These are phyloP conservation scores for Pyrenula massariospora DNA, from an alignment of 495 filamentous ascomycete genomes.

Conservation along the genomic window DNA sequence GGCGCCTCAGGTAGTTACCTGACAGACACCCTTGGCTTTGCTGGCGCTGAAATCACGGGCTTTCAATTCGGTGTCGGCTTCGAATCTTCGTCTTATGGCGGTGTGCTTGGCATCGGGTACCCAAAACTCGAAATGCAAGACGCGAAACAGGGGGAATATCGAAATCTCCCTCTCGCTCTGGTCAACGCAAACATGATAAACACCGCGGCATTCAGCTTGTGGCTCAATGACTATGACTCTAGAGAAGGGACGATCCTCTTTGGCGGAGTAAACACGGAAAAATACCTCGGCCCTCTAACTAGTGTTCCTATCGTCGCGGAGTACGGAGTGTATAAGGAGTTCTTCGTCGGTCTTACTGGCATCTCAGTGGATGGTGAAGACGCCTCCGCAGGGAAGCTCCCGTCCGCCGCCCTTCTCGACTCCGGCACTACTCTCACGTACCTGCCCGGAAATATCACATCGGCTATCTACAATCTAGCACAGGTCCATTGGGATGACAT, in stretches of 20 bases:
- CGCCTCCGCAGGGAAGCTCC: constrained; percentile 43
- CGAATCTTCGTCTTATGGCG: constrained; percentile 54
- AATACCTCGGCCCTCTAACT: constrained; percentile 58
- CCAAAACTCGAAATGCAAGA: constrained; percentile 68
- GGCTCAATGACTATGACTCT: constrained; percentile 44
- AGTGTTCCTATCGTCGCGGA: constrained; percentile 64
- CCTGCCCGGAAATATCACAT: constrained; percentile 58
- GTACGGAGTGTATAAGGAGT: constrained; percentile 51
- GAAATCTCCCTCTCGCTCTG: constrained; percentile 70
- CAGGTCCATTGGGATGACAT: constrained; percentile 47
- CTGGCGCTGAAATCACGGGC: constrained; percentile 40
- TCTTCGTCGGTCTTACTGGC: constrained; percentile 69
- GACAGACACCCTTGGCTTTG: constrained; percentile 64
- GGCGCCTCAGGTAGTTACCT: constrained; percentile 76
- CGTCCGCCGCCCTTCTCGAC: constrained; percentile 64
- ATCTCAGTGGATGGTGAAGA: constrained; percentile 34
- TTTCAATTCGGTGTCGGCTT: constrained; percentile 88
- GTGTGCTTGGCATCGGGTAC: constrained; percentile 91
- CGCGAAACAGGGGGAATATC: constrained; percentile 51
- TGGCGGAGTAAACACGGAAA: constrained; percentile 76
- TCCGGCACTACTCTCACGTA: constrained; percentile 88
- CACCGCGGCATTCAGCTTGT: constrained; percentile 68
- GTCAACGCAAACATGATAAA: constrained; percentile 57
- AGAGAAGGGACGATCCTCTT: constrained; percentile 78
- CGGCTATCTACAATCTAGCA: constrained; percentile 51